phyloP scores from a whole-genome alignment of 306 rosid species.

The Dalbergia cochinchinensis region DNA sequence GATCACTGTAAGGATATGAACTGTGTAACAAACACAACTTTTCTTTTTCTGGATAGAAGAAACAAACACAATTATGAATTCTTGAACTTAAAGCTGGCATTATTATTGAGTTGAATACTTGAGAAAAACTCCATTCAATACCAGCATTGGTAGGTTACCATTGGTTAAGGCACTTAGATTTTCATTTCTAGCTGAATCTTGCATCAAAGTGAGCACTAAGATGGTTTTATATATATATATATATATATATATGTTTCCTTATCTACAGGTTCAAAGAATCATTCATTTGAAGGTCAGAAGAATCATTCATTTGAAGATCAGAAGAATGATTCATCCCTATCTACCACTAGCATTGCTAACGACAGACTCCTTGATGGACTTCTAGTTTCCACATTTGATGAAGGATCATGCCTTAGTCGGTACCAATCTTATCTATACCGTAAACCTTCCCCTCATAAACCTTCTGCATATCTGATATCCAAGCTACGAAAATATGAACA shows the following conservation, averaged over 20 bases:
- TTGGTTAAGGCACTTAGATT: conserved; percentile 7
- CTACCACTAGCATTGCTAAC: conserved; percentile 11
- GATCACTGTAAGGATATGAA: background rate
- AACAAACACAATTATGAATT: background rate
- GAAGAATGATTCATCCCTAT: conserved; percentile 26
- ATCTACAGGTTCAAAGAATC: conserved; percentile 42
- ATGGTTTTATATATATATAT: conserved; percentile 9
- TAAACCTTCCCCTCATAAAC: conserved; percentile 61
- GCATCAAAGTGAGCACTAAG: conserved; percentile 1
- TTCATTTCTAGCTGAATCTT: conserved; percentile 26
- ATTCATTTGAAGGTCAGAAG: conserved; percentile 35
- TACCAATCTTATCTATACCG: conserved; percentile 65
- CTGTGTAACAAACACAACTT: too few relatives aligned
- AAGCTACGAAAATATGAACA: conserved; percentile 77
- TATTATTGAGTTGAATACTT: background rate
- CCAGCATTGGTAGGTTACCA: conserved; percentile 30
- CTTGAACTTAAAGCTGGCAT: conserved; percentile 10
- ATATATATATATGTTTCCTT: background rate
- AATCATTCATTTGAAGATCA: conserved; percentile 34
- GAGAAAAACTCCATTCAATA: conserved; percentile 4
- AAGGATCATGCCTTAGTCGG: conserved; percentile 71
- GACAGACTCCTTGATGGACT: conserved; percentile 66
- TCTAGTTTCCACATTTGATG: conserved; percentile 62
- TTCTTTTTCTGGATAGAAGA: background rate
- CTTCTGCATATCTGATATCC: conserved; percentile 66